Conservation (phyloP, 148 eudicot species). For the Oxyria digyna region DNA sequence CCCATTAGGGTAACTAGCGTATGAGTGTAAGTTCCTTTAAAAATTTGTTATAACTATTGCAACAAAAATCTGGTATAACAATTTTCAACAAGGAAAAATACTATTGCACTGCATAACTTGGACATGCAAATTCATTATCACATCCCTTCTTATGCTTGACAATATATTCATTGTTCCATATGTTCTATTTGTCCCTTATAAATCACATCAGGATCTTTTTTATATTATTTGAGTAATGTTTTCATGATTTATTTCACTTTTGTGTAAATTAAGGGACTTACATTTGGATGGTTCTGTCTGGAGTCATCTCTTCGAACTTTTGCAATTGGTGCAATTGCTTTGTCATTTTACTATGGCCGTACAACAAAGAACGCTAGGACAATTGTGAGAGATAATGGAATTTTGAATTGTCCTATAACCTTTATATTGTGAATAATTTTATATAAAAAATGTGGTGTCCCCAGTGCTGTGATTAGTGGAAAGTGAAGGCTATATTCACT, state of each 20-base stretch:
- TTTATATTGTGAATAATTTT: too few species aligned
- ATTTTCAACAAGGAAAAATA: background rate
- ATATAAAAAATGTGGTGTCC: too few species aligned
- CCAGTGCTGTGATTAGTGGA: too few species aligned
- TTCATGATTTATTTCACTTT: background rate
- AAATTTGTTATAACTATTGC: background rate
- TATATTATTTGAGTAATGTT: too few species aligned
- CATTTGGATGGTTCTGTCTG: slow-evolving; percentile 90
- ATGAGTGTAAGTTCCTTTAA: slow-evolving; percentile 63
- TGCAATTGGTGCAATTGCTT: slow-evolving; percentile 62
- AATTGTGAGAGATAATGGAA: too few species aligned
- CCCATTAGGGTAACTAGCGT: slow-evolving; percentile 90
- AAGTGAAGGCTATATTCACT: too few species aligned
- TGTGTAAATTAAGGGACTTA: slow-evolving; percentile 38
- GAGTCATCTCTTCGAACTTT: slow-evolving; percentile 74
- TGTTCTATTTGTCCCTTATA: background rate
- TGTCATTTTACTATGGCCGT: slow-evolving; percentile 56
- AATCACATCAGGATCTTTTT: background rate
- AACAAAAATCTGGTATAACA: too few species aligned
- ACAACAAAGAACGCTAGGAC: slow-evolving; percentile 64
- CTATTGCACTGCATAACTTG: background rate
- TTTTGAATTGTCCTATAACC: too few species aligned
- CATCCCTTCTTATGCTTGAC: background rate
- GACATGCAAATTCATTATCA: background rate
- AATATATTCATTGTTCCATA: background rate